Evolutionary conservation across 768 basidiomycete genomes (phyloP).

Genomic region (Rhodotorula kratochvilovae): DNA sequence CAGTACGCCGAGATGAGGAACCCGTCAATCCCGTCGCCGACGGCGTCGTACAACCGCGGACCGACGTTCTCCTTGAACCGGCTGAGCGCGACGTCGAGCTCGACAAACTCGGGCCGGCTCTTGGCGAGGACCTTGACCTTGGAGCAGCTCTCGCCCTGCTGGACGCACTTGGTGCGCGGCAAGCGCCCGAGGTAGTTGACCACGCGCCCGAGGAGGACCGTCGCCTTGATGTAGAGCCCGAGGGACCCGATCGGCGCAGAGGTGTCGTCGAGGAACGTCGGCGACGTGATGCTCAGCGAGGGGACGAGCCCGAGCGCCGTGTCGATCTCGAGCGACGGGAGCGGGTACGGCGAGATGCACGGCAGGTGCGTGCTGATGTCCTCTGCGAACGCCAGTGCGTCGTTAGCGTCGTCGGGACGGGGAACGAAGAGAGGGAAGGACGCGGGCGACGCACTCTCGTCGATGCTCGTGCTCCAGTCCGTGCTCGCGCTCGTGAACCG

Average conservation of each 20-base stretch:
- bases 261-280: constrained; percentile 20
- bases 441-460: constrained; percentile 18
- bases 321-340: constrained; percentile 19
- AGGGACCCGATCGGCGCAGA: constrained; percentile 28
- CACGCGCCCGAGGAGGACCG: constrained; percentile 33
- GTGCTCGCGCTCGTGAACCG: constrained; percentile 36
- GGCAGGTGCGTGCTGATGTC: constrained; percentile 36
- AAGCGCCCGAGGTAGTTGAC: constrained; percentile 33
- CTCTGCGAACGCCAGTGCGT: not conserved
- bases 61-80: constrained; percentile 28
- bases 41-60: constrained; percentile 13
- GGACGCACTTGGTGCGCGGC: constrained; percentile 8
- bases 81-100: constrained; percentile 29
- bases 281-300: constrained; percentile 7
- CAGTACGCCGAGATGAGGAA: constrained; percentile 28
- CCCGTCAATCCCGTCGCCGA: constrained; percentile 22
- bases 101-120: constrained; percentile 17
- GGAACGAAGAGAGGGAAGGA: not conserved
- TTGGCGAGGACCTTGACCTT: constrained; percentile 11
- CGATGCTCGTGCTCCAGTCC: constrained; percentile 38
- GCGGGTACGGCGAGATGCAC: constrained; percentile 5
- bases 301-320: constrained; percentile 6
- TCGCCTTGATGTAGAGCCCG: constrained; percentile 35
- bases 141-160: not conserved
- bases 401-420: not conserved